Base-by-base conservation (phyloP, 2,329 filamentous ascomycete genomes). In the Ophiostoma sp. region DNA sequence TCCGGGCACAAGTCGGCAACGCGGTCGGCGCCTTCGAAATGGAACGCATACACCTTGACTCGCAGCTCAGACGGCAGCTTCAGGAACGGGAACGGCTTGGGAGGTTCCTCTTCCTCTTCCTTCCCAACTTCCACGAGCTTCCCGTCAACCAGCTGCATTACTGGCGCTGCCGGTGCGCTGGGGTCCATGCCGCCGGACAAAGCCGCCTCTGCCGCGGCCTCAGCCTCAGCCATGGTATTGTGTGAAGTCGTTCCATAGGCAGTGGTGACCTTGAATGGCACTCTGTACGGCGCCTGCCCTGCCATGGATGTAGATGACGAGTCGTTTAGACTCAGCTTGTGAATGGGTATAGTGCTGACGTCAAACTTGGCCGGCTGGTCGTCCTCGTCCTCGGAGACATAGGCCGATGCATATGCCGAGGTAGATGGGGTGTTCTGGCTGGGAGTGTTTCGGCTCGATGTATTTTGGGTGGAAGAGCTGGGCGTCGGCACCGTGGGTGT, bases 41-140 rank as follows among this genome's bases (percentile, higher is more conserved):
- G 83, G 74, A 87, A 82, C 54, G 82, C 83, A 77, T 93, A 93
- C 15, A 94, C 85, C 74, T 87, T 86, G 71, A 90, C 81, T 8
- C 91, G 88, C 39, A 94, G 78, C 76, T 94, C 91, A 0, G 86
- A 83, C 0, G 91, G 90, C 0, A 94, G 80, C 39, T 85, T 81
- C 71, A 93, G 83, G 77, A 93, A 90, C 8, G 81, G 85, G 70
- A 92, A 92, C 0, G 86, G 83, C 64, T 79, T 81, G 33, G 75
- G 39, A 52, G 73, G 64, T 31, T 69, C 72, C 67, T 73, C 71
- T 27, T 68, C 57, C 54, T 68, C 57, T 57, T 57, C 60, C 31
- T 31, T 64, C n/a, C 10, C 62, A 0, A 23, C 52, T 23, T 52
- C 68, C 23, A 67, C 65, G 33, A 67, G 65, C 35, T 60, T 57